Evolutionary conservation across 1,284 basidiomycete genomes (phyloP).

Genomic region (Cryptococcus depauperatus): DNA sequence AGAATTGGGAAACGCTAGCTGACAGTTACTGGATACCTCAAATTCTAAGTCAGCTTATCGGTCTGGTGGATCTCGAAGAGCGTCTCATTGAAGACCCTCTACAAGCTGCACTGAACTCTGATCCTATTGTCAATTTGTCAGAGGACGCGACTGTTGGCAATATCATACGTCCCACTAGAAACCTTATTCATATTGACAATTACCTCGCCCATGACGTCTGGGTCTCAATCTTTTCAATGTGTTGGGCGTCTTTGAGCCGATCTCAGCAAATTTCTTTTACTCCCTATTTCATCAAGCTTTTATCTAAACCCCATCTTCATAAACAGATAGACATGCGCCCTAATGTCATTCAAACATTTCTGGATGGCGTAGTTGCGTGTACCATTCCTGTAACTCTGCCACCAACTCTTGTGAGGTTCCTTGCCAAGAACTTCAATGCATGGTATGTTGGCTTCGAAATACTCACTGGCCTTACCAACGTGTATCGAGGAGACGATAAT

Average conservation of each 20-base stretch:
- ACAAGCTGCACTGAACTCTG: slow-evolving; percentile 15
- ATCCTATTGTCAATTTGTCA: slow-evolving; percentile 21
- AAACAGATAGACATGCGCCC: slow-evolving; percentile 85
- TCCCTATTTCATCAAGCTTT: slow-evolving; percentile 77
- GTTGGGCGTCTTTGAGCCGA: slow-evolving; percentile 77
- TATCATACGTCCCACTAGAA: slow-evolving; percentile 69
- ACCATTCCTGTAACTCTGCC: slow-evolving; percentile 80
- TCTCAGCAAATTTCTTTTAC: slow-evolving; percentile 84
- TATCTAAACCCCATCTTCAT: slow-evolving; percentile 89
- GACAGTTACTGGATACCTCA: slow-evolving; percentile 95
- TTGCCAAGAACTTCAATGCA: slow-evolving; percentile 90
- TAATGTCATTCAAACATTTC: slow-evolving; percentile 87
- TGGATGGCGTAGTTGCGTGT: slow-evolving; percentile 76
- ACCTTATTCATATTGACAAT: slow-evolving; percentile 72
- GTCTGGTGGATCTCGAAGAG: slow-evolving; percentile 64
- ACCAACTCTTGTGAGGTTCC: slow-evolving; percentile 90
- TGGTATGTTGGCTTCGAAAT: slow-evolving; percentile 92
- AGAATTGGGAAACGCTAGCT: slow-evolving; percentile 90
- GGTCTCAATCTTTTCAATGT: slow-evolving; percentile 82
- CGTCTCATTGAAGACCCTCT: slow-evolving; percentile 23
- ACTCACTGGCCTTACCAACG: slow-evolving; percentile 63
- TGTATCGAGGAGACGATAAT: slow-evolving; percentile 70
- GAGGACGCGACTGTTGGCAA: slow-evolving; percentile 48
- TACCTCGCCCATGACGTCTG: slow-evolving; percentile 74
- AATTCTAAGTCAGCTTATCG: slow-evolving; percentile 80